Evolutionary conservation across 495 filamentous ascomycete species (phyloP).

Genomic region (Talaromyces ruber): DNA sequence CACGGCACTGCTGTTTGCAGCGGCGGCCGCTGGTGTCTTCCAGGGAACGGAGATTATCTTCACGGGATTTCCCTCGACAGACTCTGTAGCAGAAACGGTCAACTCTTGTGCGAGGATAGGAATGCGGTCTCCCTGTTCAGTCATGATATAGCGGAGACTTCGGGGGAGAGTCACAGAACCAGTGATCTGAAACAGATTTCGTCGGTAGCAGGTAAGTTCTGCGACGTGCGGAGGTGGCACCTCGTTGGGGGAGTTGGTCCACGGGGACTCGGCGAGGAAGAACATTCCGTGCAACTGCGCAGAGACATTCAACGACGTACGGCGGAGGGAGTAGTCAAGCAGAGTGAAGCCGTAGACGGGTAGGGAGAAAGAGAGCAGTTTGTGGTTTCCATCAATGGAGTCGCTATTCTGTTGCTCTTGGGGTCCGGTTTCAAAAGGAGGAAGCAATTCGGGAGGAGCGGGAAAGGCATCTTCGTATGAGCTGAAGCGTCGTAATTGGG

Average conservation of each 20-base stretch:
- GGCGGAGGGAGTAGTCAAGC: slow-evolving; percentile 57
- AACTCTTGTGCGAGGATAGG: slow-evolving; percentile 68
- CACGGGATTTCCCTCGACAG: slow-evolving; percentile 76
- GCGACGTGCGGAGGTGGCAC: slow-evolving; percentile 44
- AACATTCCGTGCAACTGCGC: slow-evolving; percentile 94
- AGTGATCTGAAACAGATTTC: slow-evolving; percentile 84
- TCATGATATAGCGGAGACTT: slow-evolving; percentile 61
- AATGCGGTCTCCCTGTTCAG: slow-evolving; percentile 68
- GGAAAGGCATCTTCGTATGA: slow-evolving; percentile 64
- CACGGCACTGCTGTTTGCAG: slow-evolving; percentile 41
- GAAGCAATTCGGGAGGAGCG: slow-evolving; percentile 18
- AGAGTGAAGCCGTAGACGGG: slow-evolving; percentile 61
- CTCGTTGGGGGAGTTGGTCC: slow-evolving; percentile 11
- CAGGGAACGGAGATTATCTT: slow-evolving; percentile 92
- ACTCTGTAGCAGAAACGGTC: slow-evolving; percentile 79
- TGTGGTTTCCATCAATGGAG: slow-evolving; percentile 62
- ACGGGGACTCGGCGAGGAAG: slow-evolving; percentile 79
- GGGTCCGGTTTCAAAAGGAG: slow-evolving; percentile 43
- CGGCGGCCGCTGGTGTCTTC: slow-evolving; percentile 71
- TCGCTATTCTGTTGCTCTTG: slow-evolving; percentile 27
- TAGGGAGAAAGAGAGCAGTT: slow-evolving; percentile 70
- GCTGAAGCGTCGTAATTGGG: slow-evolving; percentile 30
- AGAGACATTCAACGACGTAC: slow-evolving; percentile 54
- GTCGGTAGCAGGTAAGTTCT: slow-evolving; percentile 85
- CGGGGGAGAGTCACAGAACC: slow-evolving; percentile 73